phyloP scores from a whole-genome alignment of 2,329 filamentous ascomycete genomes.

The Stagonosporopsis rhizophila region DNA sequence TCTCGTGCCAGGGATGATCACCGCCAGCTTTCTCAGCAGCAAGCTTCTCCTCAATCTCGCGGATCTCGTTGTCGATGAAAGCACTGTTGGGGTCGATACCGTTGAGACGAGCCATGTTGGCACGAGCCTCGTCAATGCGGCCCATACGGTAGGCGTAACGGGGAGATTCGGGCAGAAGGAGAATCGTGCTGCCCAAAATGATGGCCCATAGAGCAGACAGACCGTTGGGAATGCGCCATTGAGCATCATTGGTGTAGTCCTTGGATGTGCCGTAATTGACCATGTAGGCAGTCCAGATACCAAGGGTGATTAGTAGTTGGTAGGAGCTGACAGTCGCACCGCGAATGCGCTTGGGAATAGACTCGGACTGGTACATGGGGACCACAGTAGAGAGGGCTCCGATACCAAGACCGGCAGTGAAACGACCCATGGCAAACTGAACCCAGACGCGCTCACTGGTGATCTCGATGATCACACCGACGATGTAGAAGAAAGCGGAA shows the following conservation, averaged over 20 bases:
- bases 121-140: slow-evolving; percentile 58
- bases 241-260: slow-evolving; percentile 55
- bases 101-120: slow-evolving; percentile 62
- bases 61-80: slow-evolving; percentile 60
- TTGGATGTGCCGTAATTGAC: slow-evolving; percentile 68
- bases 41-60: slow-evolving; percentile 64
- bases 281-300: slow-evolving; percentile 63
- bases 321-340: slow-evolving; percentile 69
- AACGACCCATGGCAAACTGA: slow-evolving; percentile 68
- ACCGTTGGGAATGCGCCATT: slow-evolving; percentile 71
- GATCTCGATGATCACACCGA: slow-evolving; percentile 72
- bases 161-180: slow-evolving; percentile 64
- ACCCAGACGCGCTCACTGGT: slow-evolving; percentile 65
- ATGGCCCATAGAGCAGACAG: slow-evolving; percentile 64
- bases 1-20: slow-evolving; percentile 60
- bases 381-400: slow-evolving; percentile 67
- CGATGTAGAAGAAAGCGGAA: slow-evolving; percentile 67
- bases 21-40: slow-evolving; percentile 57
- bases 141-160: slow-evolving; percentile 65
- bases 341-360: slow-evolving; percentile 68
- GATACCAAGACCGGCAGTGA: slow-evolving; percentile 70
- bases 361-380: slow-evolving; percentile 71
- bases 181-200: slow-evolving; percentile 61
- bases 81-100: slow-evolving; percentile 63
- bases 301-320: slow-evolving; percentile 73